phyloP scores from a whole-genome alignment of 768 basidiomycete species.

The Boletales sp. region DNA sequence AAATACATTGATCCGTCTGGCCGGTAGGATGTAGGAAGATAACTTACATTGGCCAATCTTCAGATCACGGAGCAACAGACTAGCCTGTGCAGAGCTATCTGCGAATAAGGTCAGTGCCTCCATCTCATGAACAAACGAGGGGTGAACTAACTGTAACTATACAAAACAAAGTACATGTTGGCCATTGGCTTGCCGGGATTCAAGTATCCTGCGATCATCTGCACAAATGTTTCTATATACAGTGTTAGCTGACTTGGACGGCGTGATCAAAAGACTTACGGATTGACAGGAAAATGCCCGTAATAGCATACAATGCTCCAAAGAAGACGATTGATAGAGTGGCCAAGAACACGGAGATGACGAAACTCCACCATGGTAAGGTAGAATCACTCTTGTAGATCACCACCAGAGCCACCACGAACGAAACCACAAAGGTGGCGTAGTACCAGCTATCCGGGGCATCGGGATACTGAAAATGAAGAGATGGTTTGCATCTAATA shows the following conservation, averaged over 20 bases:
- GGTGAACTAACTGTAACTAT: constrained; percentile 41
- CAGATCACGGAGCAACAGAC: constrained; percentile 53
- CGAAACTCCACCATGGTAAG: constrained; percentile 58
- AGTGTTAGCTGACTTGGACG: not conserved
- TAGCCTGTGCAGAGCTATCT: constrained; percentile 49
- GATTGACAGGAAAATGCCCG: constrained; percentile 25
- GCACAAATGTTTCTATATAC: constrained; percentile 25
- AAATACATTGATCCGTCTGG: constrained; percentile 35
- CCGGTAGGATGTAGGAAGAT: not conserved
- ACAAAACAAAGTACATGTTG: constrained; percentile 44
- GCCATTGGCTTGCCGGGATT: constrained; percentile 38
- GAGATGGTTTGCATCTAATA: too few species aligned
- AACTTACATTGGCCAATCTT: constrained; percentile 37
- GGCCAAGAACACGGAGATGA: constrained; percentile 52
- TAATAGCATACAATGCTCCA: constrained; percentile 51
- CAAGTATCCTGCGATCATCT: constrained; percentile 38
- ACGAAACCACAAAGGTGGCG: constrained; percentile 23
- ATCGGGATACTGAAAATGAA: constrained; percentile 32
- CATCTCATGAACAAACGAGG: constrained; percentile 30
- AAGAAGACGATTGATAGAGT: constrained; percentile 49
- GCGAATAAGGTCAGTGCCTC: too few species aligned
- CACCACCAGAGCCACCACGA: constrained; percentile 51
- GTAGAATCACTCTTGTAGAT: constrained; percentile 52
- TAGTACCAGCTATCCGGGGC: constrained; percentile 33
- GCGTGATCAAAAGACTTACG: constrained; percentile 11